Evolutionary conservation across 2,329 filamentous ascomycete genomes (phyloP), one percentile per base, ranked within the genome.

Genomic region (Hypoxylon sp.): DNA sequence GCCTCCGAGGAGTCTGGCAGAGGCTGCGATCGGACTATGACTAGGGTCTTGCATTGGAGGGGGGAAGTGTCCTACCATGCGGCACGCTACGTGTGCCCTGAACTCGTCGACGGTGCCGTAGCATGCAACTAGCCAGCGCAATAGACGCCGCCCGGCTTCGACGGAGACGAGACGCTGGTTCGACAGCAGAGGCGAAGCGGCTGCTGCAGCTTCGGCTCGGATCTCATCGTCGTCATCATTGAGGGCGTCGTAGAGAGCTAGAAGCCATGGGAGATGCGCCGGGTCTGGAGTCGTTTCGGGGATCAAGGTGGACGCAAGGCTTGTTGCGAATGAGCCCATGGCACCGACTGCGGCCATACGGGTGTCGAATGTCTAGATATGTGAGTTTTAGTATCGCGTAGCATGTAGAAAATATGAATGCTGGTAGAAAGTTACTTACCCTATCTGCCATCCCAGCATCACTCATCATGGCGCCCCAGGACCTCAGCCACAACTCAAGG

Each of bases 221-320:
- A 98, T 87, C 63, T 98, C 94, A 68, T 97, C 93, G 75, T 98
- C 95, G 76, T 98, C 95, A 76, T 98, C 96, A 75, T 93, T 92
- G 3, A 97, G 84, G 49, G 89, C 84, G 75, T 93, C 90, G 78
- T 96, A 94, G 1, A 95, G 81, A 2, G 90, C 83, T 4, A 93
- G 77, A 56, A 91, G 86, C 30, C 87, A 81, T 1, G 87, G 81
- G 1, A 93, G 78, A 34, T 88, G 80, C 13, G 78, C 76, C 0
- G 67, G 34, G 38, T 79, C 70, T 48, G 69, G 67, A 65, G 74
- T 65, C 2, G 67, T 59, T 67, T 66, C 71, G 41, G 72, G 50
- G 57, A 69, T 48, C 72, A 74, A 45, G 77, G 57, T 72, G 63
- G 68, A 43, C 7, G n/a, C 77, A 66, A 61, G 70, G 51, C 53